phyloP scores from a whole-genome alignment of 2,329 filamentous ascomycete species.

The Aspergillus brunneoviolaceus region DNA sequence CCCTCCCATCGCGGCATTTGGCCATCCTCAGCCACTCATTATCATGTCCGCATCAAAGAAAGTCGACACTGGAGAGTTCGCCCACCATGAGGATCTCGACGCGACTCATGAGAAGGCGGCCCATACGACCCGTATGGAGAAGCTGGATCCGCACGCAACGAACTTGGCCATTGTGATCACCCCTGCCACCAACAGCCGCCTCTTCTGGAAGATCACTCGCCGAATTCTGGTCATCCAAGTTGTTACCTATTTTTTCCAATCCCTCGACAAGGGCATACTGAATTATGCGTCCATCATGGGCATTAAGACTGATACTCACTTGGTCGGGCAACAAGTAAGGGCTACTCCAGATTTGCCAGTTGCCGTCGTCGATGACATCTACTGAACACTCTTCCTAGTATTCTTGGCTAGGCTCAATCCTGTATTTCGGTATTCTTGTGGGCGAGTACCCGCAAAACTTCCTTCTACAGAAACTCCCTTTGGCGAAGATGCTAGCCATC shows the following conservation, averaged over 20 bases:
- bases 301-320: slow-evolving; percentile 29
- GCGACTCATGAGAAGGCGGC: too few species aligned
- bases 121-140: slow-evolving; percentile 2
- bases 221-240: slow-evolving; percentile 19
- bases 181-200: slow-evolving; percentile 16
- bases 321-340: slow-evolving; percentile 42
- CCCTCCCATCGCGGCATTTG: too few species aligned
- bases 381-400: slow-evolving; percentile 35
- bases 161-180: slow-evolving; percentile 12
- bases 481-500: slow-evolving; percentile 49
- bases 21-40: too few species aligned
- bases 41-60: too few species aligned
- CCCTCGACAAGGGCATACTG: slow-evolving; percentile 23
- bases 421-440: slow-evolving; percentile 53
- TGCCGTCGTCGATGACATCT: too few species aligned
- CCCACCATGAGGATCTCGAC: too few species aligned
- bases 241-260: slow-evolving; percentile 24
- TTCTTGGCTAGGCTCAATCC: slow-evolving; percentile 49
- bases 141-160: not conserved
- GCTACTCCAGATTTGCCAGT: not conserved
- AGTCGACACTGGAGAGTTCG: too few species aligned
- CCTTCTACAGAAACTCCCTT: slow-evolving; percentile 49
- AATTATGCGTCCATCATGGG: slow-evolving; percentile 28
- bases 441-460: slow-evolving; percentile 54
- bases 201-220: slow-evolving; percentile 20